phyloP scores from a whole-genome alignment of 208 protist genomes.

The Trypanosoma vivax region DNA sequence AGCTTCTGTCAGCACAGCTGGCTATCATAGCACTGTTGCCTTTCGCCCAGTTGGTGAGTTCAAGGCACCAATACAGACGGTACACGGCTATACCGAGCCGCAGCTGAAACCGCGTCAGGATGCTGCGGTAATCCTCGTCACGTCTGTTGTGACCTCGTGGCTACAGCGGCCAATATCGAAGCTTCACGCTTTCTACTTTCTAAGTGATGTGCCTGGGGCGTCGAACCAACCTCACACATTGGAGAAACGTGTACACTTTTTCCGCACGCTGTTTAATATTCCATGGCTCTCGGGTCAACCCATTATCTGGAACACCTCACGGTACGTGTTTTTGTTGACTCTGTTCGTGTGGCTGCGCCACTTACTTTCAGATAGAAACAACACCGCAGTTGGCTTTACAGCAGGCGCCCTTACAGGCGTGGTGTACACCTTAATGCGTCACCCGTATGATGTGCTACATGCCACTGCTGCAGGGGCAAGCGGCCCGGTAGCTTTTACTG shows the following conservation, averaged over 20 bases:
- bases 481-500: conserved; percentile 35
- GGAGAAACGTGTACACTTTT: conserved; percentile 76
- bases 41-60: conserved; percentile 33
- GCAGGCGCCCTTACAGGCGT: conserved; percentile 51
- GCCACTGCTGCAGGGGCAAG: conserved; percentile 47
- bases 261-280: conserved; percentile 54
- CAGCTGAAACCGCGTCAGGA: conserved; percentile 44
- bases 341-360: conserved; percentile 32
- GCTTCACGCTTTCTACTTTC: conserved; percentile 68
- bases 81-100: conserved; percentile 65
- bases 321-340: conserved; percentile 43
- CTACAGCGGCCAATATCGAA: conserved; percentile 42
- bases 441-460: conserved; percentile 75
- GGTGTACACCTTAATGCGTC: conserved; percentile 35
- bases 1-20: conserved; percentile 9
- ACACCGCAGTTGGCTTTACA: conserved; percentile 27
- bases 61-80: conserved; percentile 40
- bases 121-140: conserved; percentile 29
- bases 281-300: conserved; percentile 58
- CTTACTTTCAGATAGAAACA: conserved; percentile 1
- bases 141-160: conserved; percentile 28
- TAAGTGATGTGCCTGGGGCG: conserved; percentile 72
- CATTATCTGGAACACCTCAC: conserved; percentile 19
- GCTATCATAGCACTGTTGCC: conserved; percentile 17
- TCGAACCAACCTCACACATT: conserved; percentile 58